Evolutionary conservation across 345 rosid genomes (phyloP).

Genomic region (Eucalyptus caleyi): DNA sequence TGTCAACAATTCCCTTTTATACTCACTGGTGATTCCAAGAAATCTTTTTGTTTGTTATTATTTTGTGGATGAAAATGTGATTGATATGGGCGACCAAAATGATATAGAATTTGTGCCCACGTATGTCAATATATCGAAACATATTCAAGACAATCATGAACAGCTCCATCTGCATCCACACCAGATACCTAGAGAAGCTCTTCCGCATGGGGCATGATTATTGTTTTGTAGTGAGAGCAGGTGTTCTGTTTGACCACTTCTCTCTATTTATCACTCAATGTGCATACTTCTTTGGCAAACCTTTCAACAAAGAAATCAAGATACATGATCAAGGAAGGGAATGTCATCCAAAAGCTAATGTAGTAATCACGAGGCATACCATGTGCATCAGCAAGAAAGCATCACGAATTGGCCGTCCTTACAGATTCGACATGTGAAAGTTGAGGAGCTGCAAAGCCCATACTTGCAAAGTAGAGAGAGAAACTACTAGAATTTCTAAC

Average conservation of each 20-base stretch:
- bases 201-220: background rate
- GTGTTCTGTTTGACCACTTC: fast-evolving
- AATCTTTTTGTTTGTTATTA: no score
- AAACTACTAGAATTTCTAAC: no score
- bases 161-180: background rate
- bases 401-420: no score
- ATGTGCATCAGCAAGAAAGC: no score
- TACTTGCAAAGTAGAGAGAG: no score
- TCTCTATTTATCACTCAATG: background rate
- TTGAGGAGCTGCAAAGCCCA: no score
- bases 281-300: background rate
- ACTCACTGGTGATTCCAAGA: no score
- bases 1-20: no score
- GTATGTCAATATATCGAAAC: background rate
- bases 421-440: no score
- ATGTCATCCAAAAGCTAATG: background rate
- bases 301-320: background rate
- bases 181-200: background rate
- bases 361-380: background rate
- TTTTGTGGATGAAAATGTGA: background rate
- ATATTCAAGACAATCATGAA: background rate
- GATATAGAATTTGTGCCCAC: background rate
- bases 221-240: background rate
- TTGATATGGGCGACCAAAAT: background rate
- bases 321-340: background rate